Evolutionary conservation across 208 protist genomes (phyloP), one percentile per base, ranked within the genome.

Genomic region (Porcisia deanei): DNA sequence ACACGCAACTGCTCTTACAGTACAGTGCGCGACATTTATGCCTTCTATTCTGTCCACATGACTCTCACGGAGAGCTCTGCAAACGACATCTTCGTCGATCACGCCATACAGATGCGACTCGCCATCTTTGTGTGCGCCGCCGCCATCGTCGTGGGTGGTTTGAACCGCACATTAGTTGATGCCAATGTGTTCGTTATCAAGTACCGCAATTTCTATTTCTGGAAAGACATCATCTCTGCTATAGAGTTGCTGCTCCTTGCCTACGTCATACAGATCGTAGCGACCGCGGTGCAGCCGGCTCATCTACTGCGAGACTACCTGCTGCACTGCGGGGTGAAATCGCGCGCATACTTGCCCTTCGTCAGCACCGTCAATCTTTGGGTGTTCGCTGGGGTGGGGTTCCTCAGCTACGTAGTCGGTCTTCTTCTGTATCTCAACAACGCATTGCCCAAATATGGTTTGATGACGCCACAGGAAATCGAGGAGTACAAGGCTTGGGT

Each of bases 401-500:
- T 80, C 83, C 71, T 88, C 52, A 85, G 80, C 18, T 94, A 91
- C 71, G 67, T 75, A 25, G 71, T 92, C 2, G 85, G 86, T 22
- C 12, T 81, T 30, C 12, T 71, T 74, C n/a, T 96, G 54, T 93
- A 96, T 73, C 77, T 96, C 3, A 84, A 72, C 58, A 91, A 96
- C 76, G 63, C 88, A 8, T 65, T 93, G 34, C 88, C 90, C 65
- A 93, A 94, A 79, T 93, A 94, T 68, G 90, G 90, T 37, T 80
- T 94, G 70, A 92, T 96, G 88, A 90, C 85, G 10, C 79, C 83
- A 25, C 73, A 49, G 14, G 88, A 96, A 72, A 92, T 92, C 68
- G 84, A 75, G 14, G 90, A 93, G 73, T 94, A 96, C 87, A 92
- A 91, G 83, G 69, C 71, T 37, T 93, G 90, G 88, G 80, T 92